A percentile compares a stretch with the other conserved stretches of the same genome.
phyloP scores from a whole-genome alignment of 1,284 basidiomycete genomes.

The Laetiporus sulphureus region DNA sequence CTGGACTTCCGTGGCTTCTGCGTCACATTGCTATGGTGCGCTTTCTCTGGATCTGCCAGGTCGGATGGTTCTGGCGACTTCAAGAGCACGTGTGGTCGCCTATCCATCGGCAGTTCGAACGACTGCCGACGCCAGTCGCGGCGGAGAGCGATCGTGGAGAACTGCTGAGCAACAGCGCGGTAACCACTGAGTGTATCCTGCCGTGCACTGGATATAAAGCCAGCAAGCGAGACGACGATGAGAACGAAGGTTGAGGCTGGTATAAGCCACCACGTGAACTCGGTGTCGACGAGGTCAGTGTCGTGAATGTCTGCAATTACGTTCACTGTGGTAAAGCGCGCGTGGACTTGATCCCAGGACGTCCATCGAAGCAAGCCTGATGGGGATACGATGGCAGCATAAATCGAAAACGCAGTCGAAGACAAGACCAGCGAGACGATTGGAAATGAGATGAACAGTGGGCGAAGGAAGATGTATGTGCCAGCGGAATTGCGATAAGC shows the following conservation, averaged over 20 bases:
- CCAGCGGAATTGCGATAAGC: too few relatives aligned
- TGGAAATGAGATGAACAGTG: constrained; percentile 28
- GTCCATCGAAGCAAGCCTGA: constrained; percentile 27
- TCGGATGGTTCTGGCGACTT: constrained; percentile 3
- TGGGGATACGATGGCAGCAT: constrained; percentile 28
- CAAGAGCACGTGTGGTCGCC: constrained; percentile 1
- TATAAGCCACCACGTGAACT: constrained; percentile 35
- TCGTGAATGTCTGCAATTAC: constrained; percentile 16
- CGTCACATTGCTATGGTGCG: constrained; percentile 15
- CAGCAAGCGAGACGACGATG: constrained; percentile 22
- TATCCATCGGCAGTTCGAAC: constrained; percentile 8
- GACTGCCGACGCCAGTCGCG: not conserved
- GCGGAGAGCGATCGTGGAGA: constrained; percentile 14
- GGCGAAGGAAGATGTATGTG: constrained; percentile 40
- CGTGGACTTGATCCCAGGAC: constrained; percentile 30
- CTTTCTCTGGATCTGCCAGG: too few relatives aligned
- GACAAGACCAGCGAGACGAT: constrained; percentile 29
- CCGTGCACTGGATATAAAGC: constrained; percentile 14
- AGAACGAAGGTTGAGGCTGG: constrained; percentile 33
- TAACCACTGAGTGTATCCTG: constrained; percentile 23
- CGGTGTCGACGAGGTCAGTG: constrained; percentile 13
- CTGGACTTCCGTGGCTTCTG: constrained; percentile 28
- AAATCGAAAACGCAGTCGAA: constrained; percentile 32
- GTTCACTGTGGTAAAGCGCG: constrained; percentile 22
- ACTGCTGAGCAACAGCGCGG: constrained; percentile 15